A percentile compares a stretch with the other conserved stretches of the same genome.
Evolutionary conservation across 768 basidiomycete genomes (phyloP).

Genomic region (Calocybe cyanea): DNA sequence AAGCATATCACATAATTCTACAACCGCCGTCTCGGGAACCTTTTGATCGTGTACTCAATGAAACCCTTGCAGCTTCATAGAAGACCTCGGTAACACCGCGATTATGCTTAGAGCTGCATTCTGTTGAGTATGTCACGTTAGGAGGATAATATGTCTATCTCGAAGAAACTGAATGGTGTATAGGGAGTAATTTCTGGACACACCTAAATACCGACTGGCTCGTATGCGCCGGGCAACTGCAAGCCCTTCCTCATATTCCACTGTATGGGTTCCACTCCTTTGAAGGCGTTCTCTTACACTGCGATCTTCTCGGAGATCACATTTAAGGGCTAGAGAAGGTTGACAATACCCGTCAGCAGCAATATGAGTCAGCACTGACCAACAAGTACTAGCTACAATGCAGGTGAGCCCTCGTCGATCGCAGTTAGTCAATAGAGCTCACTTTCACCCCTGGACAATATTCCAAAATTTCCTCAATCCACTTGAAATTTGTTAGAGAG

Average conservation of each 20-base stretch:
- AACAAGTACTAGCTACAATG: conserved; percentile 73
- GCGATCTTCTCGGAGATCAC: conserved; percentile 88
- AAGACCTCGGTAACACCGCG: conserved; percentile 93
- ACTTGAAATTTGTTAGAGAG: conserved; percentile 41
- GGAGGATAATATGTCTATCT: too few species aligned
- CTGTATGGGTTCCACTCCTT: conserved; percentile 63
- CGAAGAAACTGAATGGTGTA: background rate
- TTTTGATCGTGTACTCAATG: conserved; percentile 70
- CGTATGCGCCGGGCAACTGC: conserved; percentile 87
- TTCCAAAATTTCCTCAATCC: conserved; percentile 90
- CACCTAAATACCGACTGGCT: conserved; percentile 89
- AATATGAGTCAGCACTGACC: conserved; percentile 50
- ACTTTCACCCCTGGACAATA: conserved; percentile 96
- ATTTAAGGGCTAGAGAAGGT: conserved; percentile 75
- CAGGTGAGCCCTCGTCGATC: conserved; percentile 4
- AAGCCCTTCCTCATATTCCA: conserved; percentile 92
- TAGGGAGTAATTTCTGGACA: conserved; percentile 19
- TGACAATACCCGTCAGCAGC: conserved; percentile 1
- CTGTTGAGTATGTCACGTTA: conserved; percentile 37
- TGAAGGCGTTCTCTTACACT: conserved; percentile 68
- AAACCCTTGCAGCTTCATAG: conserved; percentile 85
- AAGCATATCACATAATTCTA: conserved; percentile 48
- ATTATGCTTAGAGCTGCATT: conserved; percentile 97
- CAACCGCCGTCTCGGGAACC: conserved; percentile 54
- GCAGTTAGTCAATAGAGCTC: conserved; percentile 17